A percentile compares a stretch with the other conserved stretches of the same genome.
Evolutionary conservation across 1,284 basidiomycete genomes (phyloP).

Genomic region (Naganishia albida): DNA sequence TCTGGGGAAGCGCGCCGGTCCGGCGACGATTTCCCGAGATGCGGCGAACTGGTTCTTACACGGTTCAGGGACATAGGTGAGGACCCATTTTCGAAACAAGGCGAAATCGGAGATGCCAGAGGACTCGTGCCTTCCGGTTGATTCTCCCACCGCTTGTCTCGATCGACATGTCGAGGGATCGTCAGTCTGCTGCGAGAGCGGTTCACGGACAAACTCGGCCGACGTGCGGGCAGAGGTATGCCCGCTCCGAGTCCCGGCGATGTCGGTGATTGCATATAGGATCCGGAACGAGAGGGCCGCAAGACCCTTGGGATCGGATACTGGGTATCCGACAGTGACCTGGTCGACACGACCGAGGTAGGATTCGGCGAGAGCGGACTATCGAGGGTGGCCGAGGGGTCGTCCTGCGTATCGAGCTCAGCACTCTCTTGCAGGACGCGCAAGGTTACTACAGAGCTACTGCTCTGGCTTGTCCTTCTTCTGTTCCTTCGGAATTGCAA

Average conservation of each 20-base stretch:
- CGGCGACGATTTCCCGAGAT: background rate
- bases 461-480: slow-evolving; percentile 10
- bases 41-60: too few relatives aligned
- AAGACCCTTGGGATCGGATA: background rate
- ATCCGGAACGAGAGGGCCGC: background rate
- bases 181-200: slow-evolving; percentile 20
- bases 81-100: background rate
- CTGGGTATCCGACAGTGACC: background rate
- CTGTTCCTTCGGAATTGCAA: slow-evolving; percentile 16
- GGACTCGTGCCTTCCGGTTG: slow-evolving; percentile 3
- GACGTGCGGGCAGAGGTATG: background rate
- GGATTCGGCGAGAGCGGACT: slow-evolving; percentile 1
- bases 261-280: background rate
- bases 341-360: background rate
- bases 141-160: background rate
- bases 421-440: background rate
- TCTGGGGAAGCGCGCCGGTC: too few relatives aligned
- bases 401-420: background rate
- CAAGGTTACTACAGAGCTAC: slow-evolving; percentile 2
- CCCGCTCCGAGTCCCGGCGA: background rate
- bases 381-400: background rate
- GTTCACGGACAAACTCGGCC: slow-evolving; percentile 13
- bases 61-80: background rate
- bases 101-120: slow-evolving; percentile 2
- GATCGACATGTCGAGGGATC: slow-evolving; percentile 13